A percentile compares a stretch with the other conserved stretches of the same genome.
Evolutionary conservation across 2,329 filamentous ascomycete species (phyloP).

Genomic region (Eutypa lata): DNA sequence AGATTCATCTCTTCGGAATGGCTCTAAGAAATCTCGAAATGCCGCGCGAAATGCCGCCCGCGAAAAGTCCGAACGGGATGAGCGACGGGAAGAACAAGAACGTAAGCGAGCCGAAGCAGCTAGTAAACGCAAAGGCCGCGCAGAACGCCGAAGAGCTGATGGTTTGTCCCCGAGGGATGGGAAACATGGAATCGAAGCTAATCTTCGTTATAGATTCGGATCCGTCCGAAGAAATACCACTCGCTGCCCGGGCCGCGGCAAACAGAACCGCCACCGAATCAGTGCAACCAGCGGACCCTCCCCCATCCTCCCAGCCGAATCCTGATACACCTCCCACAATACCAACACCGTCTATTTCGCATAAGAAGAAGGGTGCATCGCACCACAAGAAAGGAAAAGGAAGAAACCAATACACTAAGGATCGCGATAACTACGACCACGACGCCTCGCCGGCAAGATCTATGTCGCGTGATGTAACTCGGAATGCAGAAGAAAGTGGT

Average conservation of each 20-base stretch:
- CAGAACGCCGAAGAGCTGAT: constrained; percentile 76
- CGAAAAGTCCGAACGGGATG: constrained; percentile 66
- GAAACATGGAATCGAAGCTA: constrained; percentile 31
- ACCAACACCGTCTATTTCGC: constrained; percentile 39
- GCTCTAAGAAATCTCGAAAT: constrained; percentile 58
- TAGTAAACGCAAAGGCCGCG: constrained; percentile 76
- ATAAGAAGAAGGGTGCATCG: constrained; percentile 60
- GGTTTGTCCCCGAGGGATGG: constrained; percentile 49
- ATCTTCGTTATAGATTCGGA: constrained; percentile 62
- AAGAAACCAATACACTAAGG: constrained; percentile 80
- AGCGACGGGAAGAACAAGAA: constrained; percentile 74
- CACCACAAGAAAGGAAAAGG: constrained; percentile 67
- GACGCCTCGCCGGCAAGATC: constrained; percentile 57
- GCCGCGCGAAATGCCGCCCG: constrained; percentile 58
- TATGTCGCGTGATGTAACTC: constrained; percentile 44
- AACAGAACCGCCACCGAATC: constrained; percentile 30
- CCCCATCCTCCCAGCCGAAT: constrained; percentile 42
- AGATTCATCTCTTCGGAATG: constrained; percentile 63
- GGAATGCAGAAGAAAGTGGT: constrained; percentile 44
- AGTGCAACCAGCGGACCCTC: constrained; percentile 36
- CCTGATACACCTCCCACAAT: constrained; percentile 46
- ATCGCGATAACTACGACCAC: constrained; percentile 56
- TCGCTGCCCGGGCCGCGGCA: constrained; percentile 39
- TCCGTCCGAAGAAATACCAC: constrained; percentile 63
- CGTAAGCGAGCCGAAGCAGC: constrained; percentile 69